These are phyloP conservation scores for Corymbia calophylla DNA, from an alignment of 441 rosid species.

Conservation along the genomic window DNA sequence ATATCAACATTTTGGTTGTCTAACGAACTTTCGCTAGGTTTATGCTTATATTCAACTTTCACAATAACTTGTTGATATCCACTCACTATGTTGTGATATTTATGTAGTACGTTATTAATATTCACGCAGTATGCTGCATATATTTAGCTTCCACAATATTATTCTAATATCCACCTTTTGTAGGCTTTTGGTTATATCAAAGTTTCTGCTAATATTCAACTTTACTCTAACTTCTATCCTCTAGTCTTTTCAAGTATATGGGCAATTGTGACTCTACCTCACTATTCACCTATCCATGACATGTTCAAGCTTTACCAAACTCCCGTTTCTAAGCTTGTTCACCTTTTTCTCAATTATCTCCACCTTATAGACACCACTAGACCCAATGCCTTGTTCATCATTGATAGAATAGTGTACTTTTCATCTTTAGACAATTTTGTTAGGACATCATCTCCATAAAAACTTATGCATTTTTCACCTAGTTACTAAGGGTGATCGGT, in stretches of 20 bases:
- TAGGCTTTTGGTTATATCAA: too few relatives aligned
- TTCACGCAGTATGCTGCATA: neutral
- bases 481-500: rapidly evolving
- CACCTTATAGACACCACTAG: neutral
- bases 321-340: neutral
- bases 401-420: too few relatives aligned
- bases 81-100: neutral
- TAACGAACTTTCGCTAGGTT: rapidly evolving
- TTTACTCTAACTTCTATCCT: neutral
- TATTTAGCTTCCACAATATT: neutral
- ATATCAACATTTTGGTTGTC: neutral
- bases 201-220: too few relatives aligned
- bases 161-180: neutral
- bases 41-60: neutral
- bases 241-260: neutral
- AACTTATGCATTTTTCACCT: neutral
- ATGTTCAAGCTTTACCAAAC: neutral
- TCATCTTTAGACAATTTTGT: neutral
- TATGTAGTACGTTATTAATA: rapidly evolving
- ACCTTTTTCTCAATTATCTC: neutral
- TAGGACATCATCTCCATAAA: too few relatives aligned
- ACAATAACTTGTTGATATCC: neutral
- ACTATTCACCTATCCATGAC: neutral
- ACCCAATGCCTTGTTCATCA: neutral
- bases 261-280: neutral